Evolutionary conservation across 176 grass and related monocot genomes (phyloP).

Genomic region (Bolboschoenus planiculmis): DNA sequence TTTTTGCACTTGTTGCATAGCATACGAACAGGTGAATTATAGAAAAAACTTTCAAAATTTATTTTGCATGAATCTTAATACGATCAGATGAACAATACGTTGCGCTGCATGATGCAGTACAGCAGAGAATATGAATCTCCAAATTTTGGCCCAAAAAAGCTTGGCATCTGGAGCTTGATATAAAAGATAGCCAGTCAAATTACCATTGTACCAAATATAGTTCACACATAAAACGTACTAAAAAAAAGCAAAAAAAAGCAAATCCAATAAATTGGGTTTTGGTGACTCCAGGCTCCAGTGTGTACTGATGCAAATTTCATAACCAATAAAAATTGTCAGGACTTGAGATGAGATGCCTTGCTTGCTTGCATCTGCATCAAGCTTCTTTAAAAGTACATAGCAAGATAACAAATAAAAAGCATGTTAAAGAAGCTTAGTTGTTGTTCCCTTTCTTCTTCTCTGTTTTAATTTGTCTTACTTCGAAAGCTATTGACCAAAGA

Average conservation of each 20-base stretch:
- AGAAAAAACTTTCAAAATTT: too few species aligned
- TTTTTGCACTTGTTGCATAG: too few species aligned
- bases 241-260: background rate
- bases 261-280: background rate
- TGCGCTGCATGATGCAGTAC: too few species aligned
- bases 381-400: constrained; percentile 1
- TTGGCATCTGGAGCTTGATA: background rate
- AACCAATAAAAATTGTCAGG: background rate
- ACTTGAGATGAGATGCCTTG: background rate
- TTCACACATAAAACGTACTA: background rate
- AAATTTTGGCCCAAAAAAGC: too few species aligned
- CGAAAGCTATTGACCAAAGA: background rate
- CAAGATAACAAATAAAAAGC: background rate
- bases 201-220: background rate
- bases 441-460: background rate
- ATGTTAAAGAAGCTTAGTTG: background rate
- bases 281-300: background rate
- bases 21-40: too few species aligned
- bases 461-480: constrained; percentile 15
- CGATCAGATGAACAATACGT: too few species aligned
- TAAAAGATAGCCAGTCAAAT: background rate
- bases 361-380: background rate
- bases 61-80: too few species aligned
- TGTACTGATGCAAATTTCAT: background rate
- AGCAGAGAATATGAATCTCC: too few species aligned